phyloP scores from a whole-genome alignment of 2,329 filamentous ascomycete species.

The Ophiosphaerella herpotricha region DNA sequence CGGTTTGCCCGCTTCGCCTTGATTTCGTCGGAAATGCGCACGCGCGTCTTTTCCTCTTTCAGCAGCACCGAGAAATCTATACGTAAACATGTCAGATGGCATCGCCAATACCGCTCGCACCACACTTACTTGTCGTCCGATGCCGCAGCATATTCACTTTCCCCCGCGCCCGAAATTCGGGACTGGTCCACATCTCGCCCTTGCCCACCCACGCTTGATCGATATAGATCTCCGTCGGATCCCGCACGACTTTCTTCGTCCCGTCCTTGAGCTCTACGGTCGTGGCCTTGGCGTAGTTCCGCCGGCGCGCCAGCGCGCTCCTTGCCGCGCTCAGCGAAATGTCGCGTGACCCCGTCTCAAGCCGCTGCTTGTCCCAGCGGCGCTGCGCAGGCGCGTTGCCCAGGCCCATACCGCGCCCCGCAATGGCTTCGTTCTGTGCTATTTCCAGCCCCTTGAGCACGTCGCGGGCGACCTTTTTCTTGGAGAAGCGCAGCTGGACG shows the following conservation, averaged over 20 bases:
- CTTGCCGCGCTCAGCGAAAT: neutral
- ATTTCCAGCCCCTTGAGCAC: constrained; percentile 78
- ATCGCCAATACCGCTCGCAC: neutral
- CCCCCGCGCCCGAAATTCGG: constrained; percentile 78
- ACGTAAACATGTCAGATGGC: constrained; percentile 5
- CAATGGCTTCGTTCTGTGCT: constrained; percentile 80
- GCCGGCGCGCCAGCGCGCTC: neutral
- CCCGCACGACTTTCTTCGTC: constrained; percentile 69
- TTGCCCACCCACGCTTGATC: constrained; percentile 91
- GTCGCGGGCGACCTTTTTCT: constrained; percentile 88
- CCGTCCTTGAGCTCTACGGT: constrained; percentile 77
- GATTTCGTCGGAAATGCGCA: constrained; percentile 78
- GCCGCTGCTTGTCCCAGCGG: constrained; percentile 25
- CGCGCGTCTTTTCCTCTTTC: constrained; percentile 91
- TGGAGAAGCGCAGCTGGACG: constrained; percentile 90
- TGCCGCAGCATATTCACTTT: constrained; percentile 69
- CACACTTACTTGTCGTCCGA: constrained; percentile 73
- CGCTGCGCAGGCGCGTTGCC: constrained; percentile 32
- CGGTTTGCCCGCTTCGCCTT: constrained; percentile 74
- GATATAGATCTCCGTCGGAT: constrained; percentile 85
- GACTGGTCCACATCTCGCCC: constrained; percentile 55
- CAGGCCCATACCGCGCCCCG: constrained; percentile 83
- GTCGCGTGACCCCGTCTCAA: constrained; percentile 3
- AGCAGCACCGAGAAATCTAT: constrained; percentile 76
- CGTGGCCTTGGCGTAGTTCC: constrained; percentile 43